These are phyloP conservation scores for Selaginella moellendorffii DNA, from an alignment of 75 land plant genomes.

Conservation along the genomic window DNA sequence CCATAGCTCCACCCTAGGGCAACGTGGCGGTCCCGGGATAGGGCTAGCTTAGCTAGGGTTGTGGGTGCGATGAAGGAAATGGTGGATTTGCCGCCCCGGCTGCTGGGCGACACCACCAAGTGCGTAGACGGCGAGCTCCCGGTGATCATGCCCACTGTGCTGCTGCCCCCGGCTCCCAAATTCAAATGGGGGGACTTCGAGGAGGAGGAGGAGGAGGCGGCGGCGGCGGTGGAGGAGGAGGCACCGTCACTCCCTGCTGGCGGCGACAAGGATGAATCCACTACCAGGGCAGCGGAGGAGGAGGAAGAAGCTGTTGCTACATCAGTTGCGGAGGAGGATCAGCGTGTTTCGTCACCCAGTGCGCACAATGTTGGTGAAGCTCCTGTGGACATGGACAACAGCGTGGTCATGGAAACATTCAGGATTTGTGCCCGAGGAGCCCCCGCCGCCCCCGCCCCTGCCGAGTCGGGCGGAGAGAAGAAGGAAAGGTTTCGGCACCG, in stretches of 20 bases:
- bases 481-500: constrained; percentile 89
- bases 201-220: constrained; percentile 24
- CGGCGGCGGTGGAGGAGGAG: background rate
- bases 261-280: background rate
- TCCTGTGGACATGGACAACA: background rate
- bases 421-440: background rate
- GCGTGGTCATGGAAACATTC: background rate
- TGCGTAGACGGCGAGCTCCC: background rate
- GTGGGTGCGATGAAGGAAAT: background rate
- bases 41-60: background rate
- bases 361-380: background rate
- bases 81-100: background rate
- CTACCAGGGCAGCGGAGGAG: background rate
- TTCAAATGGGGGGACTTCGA: constrained; percentile 76
- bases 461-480: constrained; percentile 30
- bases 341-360: background rate
- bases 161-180: constrained; percentile 21
- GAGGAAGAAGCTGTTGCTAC: background rate
- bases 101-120: too few relatives aligned
- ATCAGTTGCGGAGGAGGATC: constrained; percentile 3
- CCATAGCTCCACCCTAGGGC: background rate
- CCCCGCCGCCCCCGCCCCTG: background rate
- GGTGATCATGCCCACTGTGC: background rate
- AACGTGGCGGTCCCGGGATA: background rate
- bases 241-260: background rate